Base-by-base conservation (phyloP, 2,329 filamentous ascomycete species). In the Pseudogymnoascus sp. region DNA sequence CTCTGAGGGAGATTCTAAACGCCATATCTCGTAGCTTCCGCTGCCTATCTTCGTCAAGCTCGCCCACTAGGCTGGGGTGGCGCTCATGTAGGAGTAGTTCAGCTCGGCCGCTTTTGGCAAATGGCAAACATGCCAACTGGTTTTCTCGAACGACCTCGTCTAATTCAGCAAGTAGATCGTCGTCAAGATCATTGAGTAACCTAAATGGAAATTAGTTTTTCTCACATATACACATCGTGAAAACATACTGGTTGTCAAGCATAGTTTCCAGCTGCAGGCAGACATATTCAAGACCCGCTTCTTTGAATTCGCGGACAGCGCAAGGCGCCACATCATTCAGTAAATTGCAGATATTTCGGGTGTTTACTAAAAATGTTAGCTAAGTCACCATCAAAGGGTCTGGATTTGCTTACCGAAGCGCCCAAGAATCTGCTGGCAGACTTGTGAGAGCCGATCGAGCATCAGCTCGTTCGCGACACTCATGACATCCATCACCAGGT, bases 381-480 rank as follows among this genome's bases (percentile, higher is more conserved):
- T 44, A 14, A 26, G 61, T 59, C 42, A 56, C 63, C 31, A 7
- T 29, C 7, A 6, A 6, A 29, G 6, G 7, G 26, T n/a, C 63
- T 19, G 35, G 8, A 8, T 14, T 26, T 14, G 5, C 79, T 70
- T 74, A 86, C 83, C 85, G 75, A 95, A 96, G 60, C 84, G 85
- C 37, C 92, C 93, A 64, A 97, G 83, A 21, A 92, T 77, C 64
- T 84, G 86, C 73, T 99, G 95, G 73, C 95, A 97, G 29, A 96
- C 86, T 73, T 96, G 90, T 4, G 91, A 91, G 4, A 99, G 78
- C 6, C 93, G 84, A 72, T 97, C 92, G 56, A 99, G 82, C 93
- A 99, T 97, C 64, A 99, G 78, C 74, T 99, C 93, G 72, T 99
- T 95, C 11, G 93, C 91, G 61, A 91, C 88, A 63, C 86, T 86